These are phyloP conservation scores for Kodamaea plutei DNA, from an alignment of 1,139 yeast genomes.

Conservation along the genomic window DNA sequence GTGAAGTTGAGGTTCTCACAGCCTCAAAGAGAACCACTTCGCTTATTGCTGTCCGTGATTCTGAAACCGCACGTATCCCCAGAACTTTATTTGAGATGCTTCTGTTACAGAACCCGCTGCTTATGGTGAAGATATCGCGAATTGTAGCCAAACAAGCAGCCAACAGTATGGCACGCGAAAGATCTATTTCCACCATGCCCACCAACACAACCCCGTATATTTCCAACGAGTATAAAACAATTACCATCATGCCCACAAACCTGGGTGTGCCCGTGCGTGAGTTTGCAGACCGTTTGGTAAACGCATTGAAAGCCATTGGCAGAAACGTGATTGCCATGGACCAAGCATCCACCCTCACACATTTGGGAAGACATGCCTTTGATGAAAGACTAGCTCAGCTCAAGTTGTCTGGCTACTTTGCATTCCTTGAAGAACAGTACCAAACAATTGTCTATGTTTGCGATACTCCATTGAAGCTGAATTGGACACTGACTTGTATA, in stretches of 20 bases:
- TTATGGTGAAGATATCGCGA: constrained; percentile 85
- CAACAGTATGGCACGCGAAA: constrained; percentile 7
- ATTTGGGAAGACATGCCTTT: constrained; percentile 89
- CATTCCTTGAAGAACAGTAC: constrained; percentile 85
- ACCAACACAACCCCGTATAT: constrained; percentile 23
- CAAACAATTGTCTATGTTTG: constrained; percentile 86
- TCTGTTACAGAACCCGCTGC: constrained; percentile 80
- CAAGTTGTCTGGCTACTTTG: constrained; percentile 83
- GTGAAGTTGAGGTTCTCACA: constrained; percentile 91
- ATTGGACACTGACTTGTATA: constrained; percentile 91
- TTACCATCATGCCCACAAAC: constrained; percentile 78
- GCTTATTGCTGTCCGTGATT: constrained; percentile 84
- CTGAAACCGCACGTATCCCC: constrained; percentile 91
- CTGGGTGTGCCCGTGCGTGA: constrained; percentile 79
- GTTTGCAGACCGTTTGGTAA: constrained; percentile 70
- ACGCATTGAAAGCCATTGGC: constrained; percentile 69
- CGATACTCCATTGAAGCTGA: constrained; percentile 76
- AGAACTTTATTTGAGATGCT: constrained; percentile 81
- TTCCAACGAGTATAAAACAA: constrained; percentile 66
- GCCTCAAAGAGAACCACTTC: constrained; percentile 72
- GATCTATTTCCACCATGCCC: constrained; percentile 2
- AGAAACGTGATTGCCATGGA: constrained; percentile 73
- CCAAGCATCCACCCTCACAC: constrained; percentile 74
- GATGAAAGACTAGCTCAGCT: constrained; percentile 75
- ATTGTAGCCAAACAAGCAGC: constrained; percentile 74